Base-by-base conservation (phyloP, 257 asterid genomes). In the Ligustrum vulgare region DNA sequence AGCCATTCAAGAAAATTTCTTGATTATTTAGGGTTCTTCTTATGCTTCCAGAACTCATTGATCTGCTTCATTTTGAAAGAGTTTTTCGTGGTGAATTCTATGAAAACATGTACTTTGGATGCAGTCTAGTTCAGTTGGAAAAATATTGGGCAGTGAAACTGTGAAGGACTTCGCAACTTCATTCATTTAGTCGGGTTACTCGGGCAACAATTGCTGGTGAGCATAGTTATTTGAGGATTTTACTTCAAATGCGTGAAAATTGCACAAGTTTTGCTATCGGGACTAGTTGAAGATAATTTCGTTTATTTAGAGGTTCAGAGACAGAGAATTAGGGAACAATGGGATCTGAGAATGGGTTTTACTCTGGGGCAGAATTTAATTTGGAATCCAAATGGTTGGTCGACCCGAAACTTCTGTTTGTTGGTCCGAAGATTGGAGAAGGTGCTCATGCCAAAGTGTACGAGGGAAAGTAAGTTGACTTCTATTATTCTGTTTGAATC, bases 371-470 rank as follows among this genome's bases (percentile, higher is more conserved):
- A 67, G 98, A 88, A 83, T 75, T 93, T 79, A 87, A 74, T 82
- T 86, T 93, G 80, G 98, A 93, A 72, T 78, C 88, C 37, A 91
- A 89, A 73, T 91, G 96, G 98, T 70, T 87, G 85, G 80, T 93
- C 77, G 98, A 93, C 88, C 98, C 98, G 32, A 91, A 90, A 85
- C 90, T 84, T 81, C 97, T 91, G 31, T 84, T 90, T 72, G 97
- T 93, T 73, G 98, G 98, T 75, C 97, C 98, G 32, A 93, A 93
- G 90, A 88, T 93, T 83, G 97, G 97, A 80, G 98, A 93, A 81
- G 98, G 97, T 79, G 98, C 97, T 56, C 98, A 93, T 87, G 98
- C 97, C 78, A 93, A 93, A 82, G 98, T 93, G 51, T 93, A 93
- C 45, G 96, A 93, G 80, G 97, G 97, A 76, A 93, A 91, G 97